Base-by-base conservation (phyloP, 495 filamentous ascomycete genomes). In the Tuber brumale region DNA sequence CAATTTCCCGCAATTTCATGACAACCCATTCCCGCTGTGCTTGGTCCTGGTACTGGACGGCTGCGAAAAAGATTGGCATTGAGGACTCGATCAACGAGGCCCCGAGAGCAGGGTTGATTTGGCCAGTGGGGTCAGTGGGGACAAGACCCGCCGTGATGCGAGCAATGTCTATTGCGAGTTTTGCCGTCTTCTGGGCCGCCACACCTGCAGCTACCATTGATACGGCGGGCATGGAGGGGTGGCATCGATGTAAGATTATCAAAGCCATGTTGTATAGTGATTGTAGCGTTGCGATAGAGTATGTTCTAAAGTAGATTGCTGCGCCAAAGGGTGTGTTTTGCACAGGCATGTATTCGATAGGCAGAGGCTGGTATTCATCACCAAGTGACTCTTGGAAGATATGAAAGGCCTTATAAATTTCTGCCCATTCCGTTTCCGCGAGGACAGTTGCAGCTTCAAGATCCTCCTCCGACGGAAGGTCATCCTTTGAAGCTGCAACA, bases 201-300 rank as follows among this genome's bases (percentile, higher is more conserved):
- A 95, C 87, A 18, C 89, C 90, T 0, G 92, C 92, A 9, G 94
- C 93, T 61, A 92, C 87, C 90, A 97, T 95, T 74, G 94, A 91
- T n/a, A 93, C 88, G 0, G 95, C 93, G 8, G 94, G 95, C 94
- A 97, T 97, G 3, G 87, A 89, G 0, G 95, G 95, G 77, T 97
- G 94, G 0, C 91, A 85, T 48, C 95, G 88, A 71, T 93, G 85
- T 35, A 93, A 87, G 70, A 95, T 85, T 71, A 99, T 94, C 42
- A 93, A 87, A 3, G 90, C 90, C 83, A 92, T 92, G 85, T 94
- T 92, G 82, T 91, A 97, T 73, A 93, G 90, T 80, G 89, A 90
- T 91, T 93, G 95, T 35, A 98, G 87, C 48, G 92, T 91, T 21
- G 91, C 92, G 79, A 97, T 95, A 37, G 90, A 90, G 83, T 93